Conservation (phyloP, 768 basidiomycete genomes). For the Suillus ampliporus region DNA sequence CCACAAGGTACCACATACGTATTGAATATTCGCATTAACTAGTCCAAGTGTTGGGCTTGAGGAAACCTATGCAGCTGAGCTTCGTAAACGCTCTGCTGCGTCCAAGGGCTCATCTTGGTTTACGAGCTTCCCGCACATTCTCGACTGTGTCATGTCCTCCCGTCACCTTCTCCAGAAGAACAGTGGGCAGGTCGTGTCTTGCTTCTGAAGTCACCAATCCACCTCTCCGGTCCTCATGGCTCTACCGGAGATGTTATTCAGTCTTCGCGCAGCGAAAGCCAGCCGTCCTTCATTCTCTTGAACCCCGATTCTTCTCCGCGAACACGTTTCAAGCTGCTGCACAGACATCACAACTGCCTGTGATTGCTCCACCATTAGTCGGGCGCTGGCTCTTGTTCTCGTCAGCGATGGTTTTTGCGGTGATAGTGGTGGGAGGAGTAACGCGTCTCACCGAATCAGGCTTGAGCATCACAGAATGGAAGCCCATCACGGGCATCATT, state of each 20-base stretch:
- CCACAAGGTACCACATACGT: too few species aligned
- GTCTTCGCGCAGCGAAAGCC: slow-evolving; percentile 10
- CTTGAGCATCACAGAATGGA: slow-evolving; percentile 98
- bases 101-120: slow-evolving; percentile 18
- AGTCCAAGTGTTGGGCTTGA: slow-evolving; percentile 6
- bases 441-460: slow-evolving; percentile 98
- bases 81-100: slow-evolving; percentile 26
- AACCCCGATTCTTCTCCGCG: slow-evolving; percentile 47
- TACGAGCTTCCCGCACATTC: slow-evolving; percentile 7
- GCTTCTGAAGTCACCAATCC: slow-evolving; percentile 1
- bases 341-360: slow-evolving; percentile 46
- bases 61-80: slow-evolving; percentile 23
- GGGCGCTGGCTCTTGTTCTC: slow-evolving; percentile 87
- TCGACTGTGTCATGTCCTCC: slow-evolving; percentile 4
- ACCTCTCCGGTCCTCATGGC: slow-evolving; percentile 12
- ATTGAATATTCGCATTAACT: too few species aligned
- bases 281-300: slow-evolving; percentile 24
- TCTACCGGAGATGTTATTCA: slow-evolving; percentile 12
- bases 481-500: slow-evolving; percentile 85
- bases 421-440: slow-evolving; percentile 94
- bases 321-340: slow-evolving; percentile 26
- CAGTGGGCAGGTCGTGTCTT: slow-evolving; percentile 9
- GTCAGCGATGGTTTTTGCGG: slow-evolving; percentile 85
- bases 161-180: not conserved
- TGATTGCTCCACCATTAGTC: slow-evolving; percentile 71